Evolutionary conservation across 495 filamentous ascomycete species (phyloP), one percentile per base, ranked within the genome.

Genomic region (Chaetomidium leptoderma): DNA sequence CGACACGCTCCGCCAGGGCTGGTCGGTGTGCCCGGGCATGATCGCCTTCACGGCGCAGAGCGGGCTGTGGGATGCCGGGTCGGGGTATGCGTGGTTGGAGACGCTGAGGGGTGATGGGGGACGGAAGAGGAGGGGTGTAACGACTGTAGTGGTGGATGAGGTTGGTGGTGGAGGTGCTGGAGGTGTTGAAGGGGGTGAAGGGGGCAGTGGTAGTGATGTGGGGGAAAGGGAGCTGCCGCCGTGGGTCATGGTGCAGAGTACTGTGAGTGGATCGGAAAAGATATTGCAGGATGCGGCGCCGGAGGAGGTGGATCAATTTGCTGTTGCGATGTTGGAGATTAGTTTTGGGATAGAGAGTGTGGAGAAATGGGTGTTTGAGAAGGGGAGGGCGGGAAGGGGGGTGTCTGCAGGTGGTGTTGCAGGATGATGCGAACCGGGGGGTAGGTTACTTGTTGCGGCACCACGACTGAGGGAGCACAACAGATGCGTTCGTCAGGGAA

Each of bases 51-150:
- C 67, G n/a, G 64, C 68, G 51, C 55, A 64, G 6, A 53, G 32
- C 14, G 63, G 70, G 6, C 27, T 75, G 17, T 75, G 74, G 74
- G 70, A 74, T 19, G 74, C 72, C 4, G 4, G 50, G 33, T 65
- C 64, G 36, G 55, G 63, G 43, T 58, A 53, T 29, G 51, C 57
- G 32, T 76, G 71, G 72, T 27, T 55, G 4, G 26, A 2, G 14
- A 35, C 4, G 7, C 29, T 63, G 16, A 11, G 23, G 21, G 24
- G 26, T 29, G 39, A 23, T 19, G 3, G 23, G 13, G 23, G 19
- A n/a, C n/a, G n/a, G n/a, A n/a, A n/a, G n/a, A n/a, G n/a, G n/a
- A n/a, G n/a, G n/a, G n/a, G n/a, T n/a, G n/a, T n/a, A n/a, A n/a
- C n/a, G n/a, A n/a, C n/a, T n/a, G n/a, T n/a, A n/a, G n/a, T n/a